Percentiles rank a stretch among this genome's conserved stretches.
These are phyloP conservation scores for Phialophora macrospora DNA, from an alignment of 2,329 filamentous ascomycete species.

Conservation along the genomic window DNA sequence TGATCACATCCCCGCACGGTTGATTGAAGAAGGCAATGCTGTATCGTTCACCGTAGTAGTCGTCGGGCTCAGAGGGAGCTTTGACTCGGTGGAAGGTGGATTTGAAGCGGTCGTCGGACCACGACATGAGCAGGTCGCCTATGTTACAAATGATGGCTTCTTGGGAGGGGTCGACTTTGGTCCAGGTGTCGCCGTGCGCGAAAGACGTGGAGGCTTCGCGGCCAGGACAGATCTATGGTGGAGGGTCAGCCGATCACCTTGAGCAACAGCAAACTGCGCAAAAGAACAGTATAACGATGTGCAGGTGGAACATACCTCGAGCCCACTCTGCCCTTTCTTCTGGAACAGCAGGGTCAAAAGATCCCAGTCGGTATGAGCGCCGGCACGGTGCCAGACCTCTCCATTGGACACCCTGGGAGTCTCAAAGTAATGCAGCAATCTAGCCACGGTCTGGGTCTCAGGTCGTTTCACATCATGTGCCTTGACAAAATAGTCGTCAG, in stretches of 20 bases:
- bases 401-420: conserved; percentile 42
- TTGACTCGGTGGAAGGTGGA: conserved; percentile 69
- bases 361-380: conserved; percentile 68
- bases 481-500: conserved; percentile 61
- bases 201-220: conserved; percentile 65
- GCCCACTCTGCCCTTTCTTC: conserved; percentile 62
- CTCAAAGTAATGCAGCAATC: conserved; percentile 63
- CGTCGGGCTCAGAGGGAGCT: conserved; percentile 59
- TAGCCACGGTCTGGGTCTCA: conserved; percentile 61
- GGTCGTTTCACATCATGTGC: conserved; percentile 58
- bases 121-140: conserved; percentile 62
- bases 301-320: conserved; percentile 41
- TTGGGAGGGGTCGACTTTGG: conserved; percentile 60
- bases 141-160: conserved; percentile 67
- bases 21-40: conserved; percentile 72
- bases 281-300: neutral
- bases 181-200: conserved; percentile 65
- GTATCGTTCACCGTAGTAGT: conserved; percentile 65
- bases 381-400: conserved; percentile 53
- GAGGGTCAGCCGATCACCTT: neutral
- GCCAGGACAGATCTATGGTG: conserved; percentile 41
- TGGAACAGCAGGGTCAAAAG: conserved; percentile 68
- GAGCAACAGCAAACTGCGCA: neutral
- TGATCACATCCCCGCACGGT: conserved; percentile 61
- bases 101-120: conserved; percentile 68